A percentile compares a stretch with the other conserved stretches of the same genome.
Evolutionary conservation across 306 rosid species (phyloP).

Genomic region (Castanea mollissima): DNA sequence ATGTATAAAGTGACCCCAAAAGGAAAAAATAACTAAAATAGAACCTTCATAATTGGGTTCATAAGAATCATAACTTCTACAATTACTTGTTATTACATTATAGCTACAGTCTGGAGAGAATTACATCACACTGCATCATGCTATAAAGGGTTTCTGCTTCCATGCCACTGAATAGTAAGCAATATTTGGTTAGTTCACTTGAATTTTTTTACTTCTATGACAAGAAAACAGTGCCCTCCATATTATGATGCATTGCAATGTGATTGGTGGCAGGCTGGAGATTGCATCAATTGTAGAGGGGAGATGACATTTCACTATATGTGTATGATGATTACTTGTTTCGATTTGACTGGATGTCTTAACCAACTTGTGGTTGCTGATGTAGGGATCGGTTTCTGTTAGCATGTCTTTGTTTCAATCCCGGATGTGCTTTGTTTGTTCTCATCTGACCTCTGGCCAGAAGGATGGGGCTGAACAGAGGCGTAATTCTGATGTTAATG

Average conservation of each 20-base stretch:
- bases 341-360: conserved; percentile 16
- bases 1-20: not conserved
- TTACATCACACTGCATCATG: conserved; percentile 19
- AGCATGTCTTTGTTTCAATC: conserved; percentile 94
- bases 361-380: conserved; percentile 21
- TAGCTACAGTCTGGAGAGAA: not conserved
- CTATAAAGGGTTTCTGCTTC: conserved; percentile 8
- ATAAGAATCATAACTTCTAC: not conserved
- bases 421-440: conserved; percentile 89
- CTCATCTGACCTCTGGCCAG: conserved; percentile 94
- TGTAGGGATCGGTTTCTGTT: conserved; percentile 95
- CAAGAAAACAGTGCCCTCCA: conserved; percentile 1
- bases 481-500: conserved; percentile 83
- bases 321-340: conserved; percentile 14
- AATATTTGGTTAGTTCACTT: not conserved
- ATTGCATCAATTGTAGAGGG: conserved; percentile 11
- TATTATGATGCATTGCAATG: conserved; percentile 14
- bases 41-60: not conserved
- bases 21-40: not conserved
- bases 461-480: conserved; percentile 78
- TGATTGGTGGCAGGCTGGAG: conserved; percentile 9
- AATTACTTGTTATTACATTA: not conserved
- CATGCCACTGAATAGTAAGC: not conserved
- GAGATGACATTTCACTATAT: not conserved
- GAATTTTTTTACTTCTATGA: not conserved